Evolutionary conservation across 169 alveolate species (phyloP), one percentile per base, ranked within the genome.

Genomic region (Plasmodium reichenowi): DNA sequence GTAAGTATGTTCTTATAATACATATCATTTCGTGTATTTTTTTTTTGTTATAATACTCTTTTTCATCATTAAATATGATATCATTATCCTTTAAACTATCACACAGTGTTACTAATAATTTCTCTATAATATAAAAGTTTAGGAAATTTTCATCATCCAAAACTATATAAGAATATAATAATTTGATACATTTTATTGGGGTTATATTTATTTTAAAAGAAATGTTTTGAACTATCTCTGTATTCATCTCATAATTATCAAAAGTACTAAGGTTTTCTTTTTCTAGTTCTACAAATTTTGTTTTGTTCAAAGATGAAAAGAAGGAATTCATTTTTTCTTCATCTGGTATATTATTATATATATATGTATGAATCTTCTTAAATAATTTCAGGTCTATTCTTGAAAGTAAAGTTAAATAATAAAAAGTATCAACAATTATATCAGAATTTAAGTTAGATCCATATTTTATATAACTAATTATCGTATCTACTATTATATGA

Each of bases 131-230:
- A 43, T 63, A 76, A 74, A 74, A 76, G 58, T 76, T 76, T 45
- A 76, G 63, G 68, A 63, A 68, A 17, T 76, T 54, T 50, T 76
- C 89, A n/a, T 75, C 89, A n/a, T 75, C 89, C 24, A 76, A 58
- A 52, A 48, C 48, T 6, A 76, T 63, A 56, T 76, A 76, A 9
- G 78, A 32, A 45, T 76, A 76, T 22, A 76, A 38, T 8, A 76
- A 45, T 22, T 76, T 76, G 48, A 47, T 26, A 50, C 89, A 76
- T 20, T 64, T 66, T 26, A 24, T 50, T 13, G 78, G 45, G 24
- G 89, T 47, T 50, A 76, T 26, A 3, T 66, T 62, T 22, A 29
- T 17, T 63, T 43, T 76, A 15, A 76, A 48, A 47, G 48, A 45
- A 47, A 76, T 58, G 0, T 59, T 24, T 22, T 74, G 62, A 29